These are phyloP conservation scores for Boletus edulis DNA, from an alignment of 768 basidiomycete genomes.

Conservation along the genomic window DNA sequence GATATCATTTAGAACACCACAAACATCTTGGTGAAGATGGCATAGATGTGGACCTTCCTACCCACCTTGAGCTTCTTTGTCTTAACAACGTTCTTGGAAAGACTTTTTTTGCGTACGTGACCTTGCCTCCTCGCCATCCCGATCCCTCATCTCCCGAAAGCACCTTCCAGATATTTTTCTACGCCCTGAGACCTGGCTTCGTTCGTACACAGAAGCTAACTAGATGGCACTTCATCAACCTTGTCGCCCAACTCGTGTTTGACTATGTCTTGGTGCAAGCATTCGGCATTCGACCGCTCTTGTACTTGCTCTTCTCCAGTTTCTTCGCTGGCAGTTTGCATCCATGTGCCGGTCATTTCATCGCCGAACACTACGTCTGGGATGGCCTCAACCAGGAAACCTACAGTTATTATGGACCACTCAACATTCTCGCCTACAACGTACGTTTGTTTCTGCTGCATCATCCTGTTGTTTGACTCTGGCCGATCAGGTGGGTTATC, in stretches of 20 bases:
- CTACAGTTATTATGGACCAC: slow-evolving; percentile 91
- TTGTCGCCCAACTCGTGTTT: slow-evolving; percentile 65
- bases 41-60: slow-evolving; percentile 94
- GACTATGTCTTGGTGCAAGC: slow-evolving; percentile 62
- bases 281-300: slow-evolving; percentile 48
- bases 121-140: background rate
- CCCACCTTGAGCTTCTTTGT: slow-evolving; percentile 75
- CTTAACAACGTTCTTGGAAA: slow-evolving; percentile 97
- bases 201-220: slow-evolving; percentile 82
- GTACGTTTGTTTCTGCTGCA: slow-evolving; percentile 43
- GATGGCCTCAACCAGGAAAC: slow-evolving; percentile 93
- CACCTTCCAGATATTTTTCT: slow-evolving; percentile 97
- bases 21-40: slow-evolving; percentile 95
- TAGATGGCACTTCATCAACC: slow-evolving; percentile 81
- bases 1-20: slow-evolving; percentile 96
- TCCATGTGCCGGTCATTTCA: slow-evolving; percentile 96
- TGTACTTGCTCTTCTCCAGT: slow-evolving; percentile 84
- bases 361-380: slow-evolving; percentile 96
- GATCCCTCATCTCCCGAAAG: slow-evolving; percentile 38
- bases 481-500: slow-evolving; percentile 80
- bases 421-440: slow-evolving; percentile 92
- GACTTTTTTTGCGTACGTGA: slow-evolving; percentile 89
- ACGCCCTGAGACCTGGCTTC: slow-evolving; percentile 93
- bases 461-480: background rate
- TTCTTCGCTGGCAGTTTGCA: slow-evolving; percentile 98